Evolutionary conservation across 257 asterid species (phyloP), one percentile per base, ranked within the genome.

Genomic region (Penstemon eatonii): DNA sequence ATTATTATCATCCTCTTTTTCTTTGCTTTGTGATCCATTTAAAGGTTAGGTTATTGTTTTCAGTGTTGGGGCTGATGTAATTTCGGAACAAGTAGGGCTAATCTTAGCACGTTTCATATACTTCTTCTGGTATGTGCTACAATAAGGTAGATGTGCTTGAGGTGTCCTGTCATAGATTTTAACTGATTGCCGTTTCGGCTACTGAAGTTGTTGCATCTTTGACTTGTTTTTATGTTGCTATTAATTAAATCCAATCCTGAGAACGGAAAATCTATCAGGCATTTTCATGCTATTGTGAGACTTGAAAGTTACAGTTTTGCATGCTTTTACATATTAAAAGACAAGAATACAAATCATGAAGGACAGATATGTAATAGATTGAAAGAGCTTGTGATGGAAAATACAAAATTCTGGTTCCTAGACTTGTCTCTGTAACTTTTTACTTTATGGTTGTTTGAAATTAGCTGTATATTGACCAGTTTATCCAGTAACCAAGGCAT

Each of bases 11-110:
- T 54, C 59, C 59, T 15, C 11, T 12, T 12, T 50, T 54, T 18
- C 36, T 33, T 41, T 36, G 12, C 38, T 6, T 65, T 6, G 42
- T 49, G 49, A 33, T 73, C 36, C 46, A 5, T 53, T 5, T 49
- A 43, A 63, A 12, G 39, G 8, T 60, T 65, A 4, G 39, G 38
- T 38, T 7, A 40, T 56, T 47, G 56, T 12, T 47, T 43, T 39
- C 49, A 45, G 62, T 53, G 19, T 75, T 18, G 60, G 60, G 68
- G 43, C 13, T 5, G 41, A 61, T 54, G 47, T 40, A 36, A 55
- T 15, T 56, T 42, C 4, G 6, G 3, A 8, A 13, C 19, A 19
- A 54, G 5, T 40, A n/a, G 6, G 45, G 52, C 18, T 5, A 7
- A 36, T 46, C 38, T 12, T 19, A n/a, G 4, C 50, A 12, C 51